phyloP scores from a whole-genome alignment of 2,329 filamentous ascomycete species.

The Fusarium sublunatum region DNA sequence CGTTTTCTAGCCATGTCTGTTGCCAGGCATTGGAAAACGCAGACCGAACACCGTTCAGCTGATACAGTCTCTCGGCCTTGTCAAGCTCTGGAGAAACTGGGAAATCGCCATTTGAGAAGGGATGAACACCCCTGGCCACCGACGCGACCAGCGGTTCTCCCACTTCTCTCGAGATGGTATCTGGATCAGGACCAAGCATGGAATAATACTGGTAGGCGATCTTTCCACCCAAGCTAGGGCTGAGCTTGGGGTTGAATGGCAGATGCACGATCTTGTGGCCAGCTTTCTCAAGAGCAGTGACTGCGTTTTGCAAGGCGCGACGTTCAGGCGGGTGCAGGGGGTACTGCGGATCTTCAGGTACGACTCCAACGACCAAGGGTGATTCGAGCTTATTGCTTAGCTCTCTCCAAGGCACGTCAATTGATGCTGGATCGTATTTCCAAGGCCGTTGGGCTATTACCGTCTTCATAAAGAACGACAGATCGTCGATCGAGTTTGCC shows the following conservation, averaged over 20 bases:
- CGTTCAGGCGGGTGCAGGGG: constrained; percentile 64
- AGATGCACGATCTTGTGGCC: constrained; percentile 60
- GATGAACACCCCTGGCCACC: constrained; percentile 32
- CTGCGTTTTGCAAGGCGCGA: constrained; percentile 56
- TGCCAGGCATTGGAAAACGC: constrained; percentile 31
- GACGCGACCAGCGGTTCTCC: constrained; percentile 38
- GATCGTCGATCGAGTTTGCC: constrained; percentile 52
- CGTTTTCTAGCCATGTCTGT: constrained; percentile 26
- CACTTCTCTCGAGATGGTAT: constrained; percentile 25
- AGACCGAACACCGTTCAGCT: constrained; percentile 8
- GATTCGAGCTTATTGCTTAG: constrained; percentile 35
- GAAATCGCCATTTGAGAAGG: constrained; percentile 21
- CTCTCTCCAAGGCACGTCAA: constrained; percentile 59
- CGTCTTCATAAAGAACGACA: constrained; percentile 49
- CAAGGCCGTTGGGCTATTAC: constrained; percentile 56
- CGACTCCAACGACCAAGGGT: constrained; percentile 59
- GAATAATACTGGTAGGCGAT: constrained; percentile 40
- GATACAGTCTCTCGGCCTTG: not conserved
- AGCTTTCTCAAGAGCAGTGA: constrained; percentile 51
- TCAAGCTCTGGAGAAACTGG: constrained; percentile 28
- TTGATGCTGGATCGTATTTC: constrained; percentile 56
- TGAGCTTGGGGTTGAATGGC: constrained; percentile 27
- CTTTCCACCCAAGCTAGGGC: constrained; percentile 26
- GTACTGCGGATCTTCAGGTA: constrained; percentile 59
- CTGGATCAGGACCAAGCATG: constrained; percentile 23